These are phyloP conservation scores for Aspergillus ruber DNA, from an alignment of 2,329 filamentous ascomycete genomes.

Conservation along the genomic window DNA sequence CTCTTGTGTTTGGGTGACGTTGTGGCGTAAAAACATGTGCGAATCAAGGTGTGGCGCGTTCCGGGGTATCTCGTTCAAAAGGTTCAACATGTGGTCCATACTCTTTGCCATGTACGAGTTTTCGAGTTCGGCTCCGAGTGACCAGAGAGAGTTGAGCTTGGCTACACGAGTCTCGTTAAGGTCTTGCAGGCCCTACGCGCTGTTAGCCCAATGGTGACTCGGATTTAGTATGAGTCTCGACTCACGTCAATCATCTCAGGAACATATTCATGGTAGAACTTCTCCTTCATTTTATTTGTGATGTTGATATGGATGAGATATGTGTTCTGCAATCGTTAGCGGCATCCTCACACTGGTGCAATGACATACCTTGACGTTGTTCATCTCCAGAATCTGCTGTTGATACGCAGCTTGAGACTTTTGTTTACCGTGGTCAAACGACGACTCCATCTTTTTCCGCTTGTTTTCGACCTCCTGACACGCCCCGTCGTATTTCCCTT, in stretches of 20 bases:
- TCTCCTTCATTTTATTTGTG: constrained; percentile 95
- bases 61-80: constrained; percentile 73
- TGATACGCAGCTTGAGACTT: constrained; percentile 91
- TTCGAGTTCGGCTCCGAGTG: constrained; percentile 71
- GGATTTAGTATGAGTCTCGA: too few relatives aligned
- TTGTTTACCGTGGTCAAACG: constrained; percentile 77
- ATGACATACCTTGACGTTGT: constrained; percentile 66
- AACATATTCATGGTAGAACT: constrained; percentile 94
- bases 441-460: constrained; percentile 88
- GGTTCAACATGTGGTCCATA: constrained; percentile 62
- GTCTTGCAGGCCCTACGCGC: constrained; percentile 68
- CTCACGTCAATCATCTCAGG: constrained; percentile 84
- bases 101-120: constrained; percentile 70
- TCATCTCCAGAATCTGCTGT: constrained; percentile 89
- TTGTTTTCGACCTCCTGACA: constrained; percentile 93
- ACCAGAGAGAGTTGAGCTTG: constrained; percentile 83
- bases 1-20: constrained; percentile 74
- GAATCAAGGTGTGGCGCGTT: constrained; percentile 88
- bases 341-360: constrained; percentile 4
- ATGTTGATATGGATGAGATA: constrained; percentile 95
- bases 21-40: constrained; percentile 97
- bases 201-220: too few relatives aligned
- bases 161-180: constrained; percentile 81
- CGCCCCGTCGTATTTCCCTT: constrained; percentile 83
- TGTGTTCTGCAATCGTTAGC: constrained; percentile 59